Evolutionary conservation across 2,329 filamentous ascomycete genomes (phyloP).

Genomic region (Epichloe scottii): DNA sequence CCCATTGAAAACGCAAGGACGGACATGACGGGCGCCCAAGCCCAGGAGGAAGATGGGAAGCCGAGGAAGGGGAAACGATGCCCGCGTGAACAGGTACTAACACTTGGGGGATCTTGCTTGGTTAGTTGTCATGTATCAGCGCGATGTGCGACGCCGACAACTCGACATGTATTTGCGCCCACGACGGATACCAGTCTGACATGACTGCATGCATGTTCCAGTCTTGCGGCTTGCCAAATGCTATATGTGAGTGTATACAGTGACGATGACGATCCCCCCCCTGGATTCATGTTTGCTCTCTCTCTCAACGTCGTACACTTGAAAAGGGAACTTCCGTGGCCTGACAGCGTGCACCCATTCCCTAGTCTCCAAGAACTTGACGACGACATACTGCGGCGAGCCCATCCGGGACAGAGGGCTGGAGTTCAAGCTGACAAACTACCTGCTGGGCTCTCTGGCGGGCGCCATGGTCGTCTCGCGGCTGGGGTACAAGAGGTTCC

Average conservation of each 20-base stretch:
- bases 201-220: constrained; percentile 13
- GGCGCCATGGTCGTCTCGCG: constrained; percentile 23
- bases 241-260: constrained; percentile 3
- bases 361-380: constrained; percentile 9
- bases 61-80: too few species aligned
- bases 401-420: constrained; percentile 14
- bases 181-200: constrained; percentile 7
- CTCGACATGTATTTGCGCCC: constrained; percentile 9
- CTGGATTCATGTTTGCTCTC: too few species aligned
- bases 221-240: constrained; percentile 6
- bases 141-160: constrained; percentile 5
- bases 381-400: constrained; percentile 11
- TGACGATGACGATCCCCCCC: background rate
- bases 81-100: background rate
- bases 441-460: constrained; percentile 18
- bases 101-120: background rate
- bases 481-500: constrained; percentile 14
- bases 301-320: too few species aligned
- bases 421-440: constrained; percentile 17
- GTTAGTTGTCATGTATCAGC: constrained; percentile 11
- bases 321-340: too few species aligned
- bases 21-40: too few species aligned
- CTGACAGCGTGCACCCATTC: too few species aligned
- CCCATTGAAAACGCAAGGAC: background rate
- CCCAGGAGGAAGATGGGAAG: too few species aligned